Evolutionary conservation across 306 rosid species (phyloP), one percentile per base, ranked within the genome.

Genomic region (Cicer judaicum): DNA sequence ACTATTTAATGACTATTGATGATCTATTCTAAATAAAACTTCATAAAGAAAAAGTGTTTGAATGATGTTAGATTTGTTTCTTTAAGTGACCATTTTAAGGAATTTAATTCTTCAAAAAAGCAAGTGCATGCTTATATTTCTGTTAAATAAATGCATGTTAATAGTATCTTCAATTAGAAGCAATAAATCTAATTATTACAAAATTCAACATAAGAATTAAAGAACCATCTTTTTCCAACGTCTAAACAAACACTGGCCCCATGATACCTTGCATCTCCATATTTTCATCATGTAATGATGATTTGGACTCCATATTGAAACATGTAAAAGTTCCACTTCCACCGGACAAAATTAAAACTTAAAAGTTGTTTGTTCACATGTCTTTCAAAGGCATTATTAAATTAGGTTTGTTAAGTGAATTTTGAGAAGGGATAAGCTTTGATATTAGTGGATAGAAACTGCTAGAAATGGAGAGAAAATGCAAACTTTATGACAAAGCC

Each of bases 401-500:
- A 64, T 54, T 16, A 54, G 7, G 81, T 76, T 82, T 70, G 80
- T 75, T 86, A 72, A 75, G 60, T 67, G 39, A 53, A 70, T 68
- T 67, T 48, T 59, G 42, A 76, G 65, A 79, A 78, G 44, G 72
- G 79, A 75, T 62, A 13, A 69, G 70, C n/a, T 48, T 8, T 46
- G 50, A 41, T 19, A 68, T 48, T 16, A 65, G 80, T 66, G 46
- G 70, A 80, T 54, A 64, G 68, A 70, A 69, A 49, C 46, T 40
- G 68, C 68, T 73, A 68, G 13, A 42, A 18, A 62, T 46, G 19
- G 68, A 29, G 10, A 82, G 19, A 16, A 48, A 64, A 53, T 63
- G 44, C 46, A 74, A 80, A 73, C 90, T 86, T 83, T 55, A 36
- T 66, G 97, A 87, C 82, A 76, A 84, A 83, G 92, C 89, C 92